phyloP scores from a whole-genome alignment of 2,329 filamentous ascomycete genomes.

The Scleromitrula shiraiana region DNA sequence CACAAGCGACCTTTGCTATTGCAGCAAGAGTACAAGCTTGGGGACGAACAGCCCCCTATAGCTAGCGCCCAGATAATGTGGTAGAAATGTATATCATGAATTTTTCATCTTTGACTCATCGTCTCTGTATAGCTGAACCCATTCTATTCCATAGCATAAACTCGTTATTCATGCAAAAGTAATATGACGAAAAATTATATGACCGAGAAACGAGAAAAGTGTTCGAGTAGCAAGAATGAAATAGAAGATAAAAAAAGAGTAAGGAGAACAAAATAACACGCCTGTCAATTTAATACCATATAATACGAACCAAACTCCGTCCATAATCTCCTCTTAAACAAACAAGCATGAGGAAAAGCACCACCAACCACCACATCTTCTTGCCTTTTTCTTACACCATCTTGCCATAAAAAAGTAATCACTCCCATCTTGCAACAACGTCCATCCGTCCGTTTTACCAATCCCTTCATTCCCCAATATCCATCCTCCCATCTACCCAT shows the following conservation, averaged over 20 bases:
- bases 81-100: conserved; percentile 26
- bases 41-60: conserved; percentile 33
- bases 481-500: not conserved
- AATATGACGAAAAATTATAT: not conserved
- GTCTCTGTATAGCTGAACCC: not conserved
- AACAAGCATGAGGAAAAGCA: conserved; percentile 15
- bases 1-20: conserved; percentile 39
- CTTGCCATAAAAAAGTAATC: not conserved
- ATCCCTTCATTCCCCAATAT: conserved; percentile 10
- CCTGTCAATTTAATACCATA: conserved; percentile 12
- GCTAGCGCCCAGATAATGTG: conserved; percentile 41
- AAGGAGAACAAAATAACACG: conserved; percentile 3
- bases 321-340: conserved; percentile 27
- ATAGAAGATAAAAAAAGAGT: too few relatives aligned
- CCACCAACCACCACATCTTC: conserved; percentile 7
- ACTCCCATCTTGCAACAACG: too few relatives aligned
- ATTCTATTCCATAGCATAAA: not conserved
- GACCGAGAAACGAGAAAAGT: not conserved
- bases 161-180: not conserved
- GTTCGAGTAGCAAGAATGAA: too few relatives aligned
- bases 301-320: conserved; percentile 27
- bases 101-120: not conserved
- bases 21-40: conserved; percentile 21
- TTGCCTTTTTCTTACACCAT: not conserved
- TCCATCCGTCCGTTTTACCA: too few relatives aligned